Conservation (phyloP, 192 early-diverging fungal genomes). For the Coemansia guatemalensis region DNA sequence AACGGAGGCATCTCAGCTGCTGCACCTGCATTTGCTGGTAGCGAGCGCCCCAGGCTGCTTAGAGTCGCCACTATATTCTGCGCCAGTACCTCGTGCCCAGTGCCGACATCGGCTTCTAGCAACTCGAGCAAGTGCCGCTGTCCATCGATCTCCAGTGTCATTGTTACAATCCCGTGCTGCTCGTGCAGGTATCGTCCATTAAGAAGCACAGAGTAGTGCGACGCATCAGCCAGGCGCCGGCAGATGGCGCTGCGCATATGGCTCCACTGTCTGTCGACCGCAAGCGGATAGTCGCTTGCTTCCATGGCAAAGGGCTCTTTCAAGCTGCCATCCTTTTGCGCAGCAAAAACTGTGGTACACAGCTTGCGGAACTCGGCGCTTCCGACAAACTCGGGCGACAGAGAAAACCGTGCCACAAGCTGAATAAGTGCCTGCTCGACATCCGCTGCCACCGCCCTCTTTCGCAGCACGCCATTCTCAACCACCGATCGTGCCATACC, state of each 20-base stretch:
- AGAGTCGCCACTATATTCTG: neutral
- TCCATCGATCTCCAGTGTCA: too few species aligned
- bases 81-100: too few species aligned
- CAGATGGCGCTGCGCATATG: neutral
- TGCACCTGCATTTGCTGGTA: neutral
- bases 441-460: neutral
- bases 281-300: neutral
- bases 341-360: conserved; percentile 5
- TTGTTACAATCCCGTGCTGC: too few species aligned
- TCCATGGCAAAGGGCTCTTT: conserved; percentile 1
- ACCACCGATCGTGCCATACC: conserved; percentile 9
- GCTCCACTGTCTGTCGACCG: conserved; percentile 5
- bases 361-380: conserved; percentile 15
- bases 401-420: conserved; percentile 10
- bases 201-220: too few species aligned
- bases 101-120: too few species aligned
- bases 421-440: conserved; percentile 11
- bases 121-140: too few species aligned
- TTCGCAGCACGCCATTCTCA: conserved; percentile 14
- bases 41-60: neutral
- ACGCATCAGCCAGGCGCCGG: neutral
- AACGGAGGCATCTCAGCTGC: conserved; percentile 1
- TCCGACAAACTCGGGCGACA: conserved; percentile 5
- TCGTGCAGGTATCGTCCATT: too few species aligned
- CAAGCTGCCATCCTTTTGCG: conserved; percentile 8